Evolutionary conservation across 192 early-diverging fungal genomes (phyloP), one percentile per base, ranked within the genome.

Genomic region (Diversispora epigaea): DNA sequence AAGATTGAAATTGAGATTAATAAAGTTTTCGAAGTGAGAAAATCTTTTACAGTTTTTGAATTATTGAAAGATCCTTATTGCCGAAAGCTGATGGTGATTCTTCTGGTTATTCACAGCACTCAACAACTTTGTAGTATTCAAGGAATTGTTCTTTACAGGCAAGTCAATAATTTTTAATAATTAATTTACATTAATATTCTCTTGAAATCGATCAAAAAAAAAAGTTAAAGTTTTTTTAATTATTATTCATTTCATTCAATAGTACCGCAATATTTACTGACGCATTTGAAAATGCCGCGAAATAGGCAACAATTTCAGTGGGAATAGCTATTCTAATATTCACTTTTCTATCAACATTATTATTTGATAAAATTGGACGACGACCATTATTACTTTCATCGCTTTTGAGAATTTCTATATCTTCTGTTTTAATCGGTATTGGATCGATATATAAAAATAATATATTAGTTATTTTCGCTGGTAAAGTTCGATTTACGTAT

Each of bases 71-170:
- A 44, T 40, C 17, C 41, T 44, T 22, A 43, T 56, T 79, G 93
- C 68, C 81, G 87, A 8, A 78, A 81, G 49, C 87, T 91, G 60
- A 85, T 93, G 0, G 11, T 93, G 17, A 85, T 85, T 44, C 89
- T 89, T 49, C 79, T 92, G 15, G 78, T 84, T 4, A 69, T 94
- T 10, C 92, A 93, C 80, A 82, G 91, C 21, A 79, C 87, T 71
- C 94, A 96, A 79, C 94, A 96, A 81, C 84, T 94, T 22, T 88
- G 87, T 52, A 93, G 93, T 60, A 94, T 96, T 78, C 94, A 93
- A 78, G 93, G 90, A 12, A 87, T 94, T 50, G 91, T 93, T 71
- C 93, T 91, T 81, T 96, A 94, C 78, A 91, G 63, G 63, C 44
- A 65, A 61, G 12, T 61, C 1, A n/a, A 54, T 54, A 0, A 54